Base-by-base conservation (phyloP, 257 asterid genomes). In the Nicotiana otophora region DNA sequence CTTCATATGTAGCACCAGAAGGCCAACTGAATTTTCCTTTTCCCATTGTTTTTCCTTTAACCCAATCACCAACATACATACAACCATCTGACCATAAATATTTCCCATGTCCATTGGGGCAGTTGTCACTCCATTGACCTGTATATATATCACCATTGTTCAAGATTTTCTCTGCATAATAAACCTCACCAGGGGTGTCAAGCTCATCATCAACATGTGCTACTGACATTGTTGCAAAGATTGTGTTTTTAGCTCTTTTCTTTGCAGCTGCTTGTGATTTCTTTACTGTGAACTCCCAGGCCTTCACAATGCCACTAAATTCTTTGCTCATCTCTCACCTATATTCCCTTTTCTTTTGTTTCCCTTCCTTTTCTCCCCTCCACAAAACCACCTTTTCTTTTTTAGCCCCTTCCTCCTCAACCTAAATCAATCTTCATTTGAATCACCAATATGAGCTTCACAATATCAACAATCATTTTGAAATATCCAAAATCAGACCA, bases 11-110 rank as follows among this genome's bases (percentile, higher is more conserved):
- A 8, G 98, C 97, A 17, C 98, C 98, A 8, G 91, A 90, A 16
- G 98, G 98, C 98, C 98, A 95, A n/a, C 95, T 90, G 36, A 95
- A 95, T 86, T 90, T 91, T 17, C 98, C 98, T 60, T 86, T 92
- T 7, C 97, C 98, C 76, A 68, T 89, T 7, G 86, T 84, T 84
- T 86, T 92, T 36, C 98, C 98, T 66, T 48, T 83, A n/a, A 10
- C 19, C 98, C 98, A 95, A n/a, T 92, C 91, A 5, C 98, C 98
- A 2, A 89, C 92, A 57, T 95, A 93, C 98, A 95, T 91, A 83
- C 97, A 95, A 2, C 98, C 98, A 82, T 93, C 98, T 26, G 88
- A 81, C 98, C 97, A 95, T n/a, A 93, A 53, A 74, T 84, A 92
- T 85, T 93, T 95, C 8, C 98, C 98, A 14, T 87, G 90, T 16